Conservation (phyloP, 2,329 filamentous ascomycete genomes). For the Colletotrichum noveboracense region DNA sequence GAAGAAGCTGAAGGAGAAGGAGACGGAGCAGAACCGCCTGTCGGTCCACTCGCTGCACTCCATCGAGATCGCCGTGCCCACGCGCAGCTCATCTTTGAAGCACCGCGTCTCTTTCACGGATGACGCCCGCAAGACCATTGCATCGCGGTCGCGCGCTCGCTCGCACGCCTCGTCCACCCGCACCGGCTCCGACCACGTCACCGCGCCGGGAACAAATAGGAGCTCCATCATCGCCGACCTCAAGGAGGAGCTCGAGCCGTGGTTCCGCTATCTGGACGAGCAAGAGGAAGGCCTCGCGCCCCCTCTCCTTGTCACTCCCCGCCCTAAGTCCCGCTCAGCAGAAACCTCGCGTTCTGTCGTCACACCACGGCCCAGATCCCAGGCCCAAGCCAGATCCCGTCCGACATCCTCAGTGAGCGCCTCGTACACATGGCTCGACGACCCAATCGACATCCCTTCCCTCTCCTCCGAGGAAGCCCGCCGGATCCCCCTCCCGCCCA, state of each 20-base stretch:
- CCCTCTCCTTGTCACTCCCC: conserved; percentile 5
- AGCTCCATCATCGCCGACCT: conserved; percentile 17
- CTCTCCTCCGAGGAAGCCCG: conserved; percentile 8
- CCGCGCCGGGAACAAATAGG: background rate
- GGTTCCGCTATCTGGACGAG: conserved; percentile 22
- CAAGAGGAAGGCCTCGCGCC: conserved; percentile 12
- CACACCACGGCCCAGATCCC: conserved; percentile 4
- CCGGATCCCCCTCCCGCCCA: conserved; percentile 53
- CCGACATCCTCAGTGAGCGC: conserved; percentile 7
- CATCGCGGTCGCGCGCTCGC: background rate
- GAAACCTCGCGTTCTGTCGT: background rate
- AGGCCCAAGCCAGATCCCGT: conserved; percentile 3
- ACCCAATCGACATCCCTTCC: conserved; percentile 15
- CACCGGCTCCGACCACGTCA: background rate
- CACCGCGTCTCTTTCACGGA: conserved; percentile 11
- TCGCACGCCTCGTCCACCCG: background rate
- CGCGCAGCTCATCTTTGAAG: conserved; percentile 17
- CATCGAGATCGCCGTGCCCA: conserved; percentile 18
- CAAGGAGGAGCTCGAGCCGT: conserved; percentile 23
- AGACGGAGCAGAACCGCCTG: background rate
- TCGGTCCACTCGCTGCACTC: conserved; percentile 3
- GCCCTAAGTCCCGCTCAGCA: background rate
- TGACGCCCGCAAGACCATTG: conserved; percentile 12
- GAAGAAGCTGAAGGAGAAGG: background rate
- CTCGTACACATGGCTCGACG: conserved; percentile 23